Base-by-base conservation (phyloP, 2,329 filamentous ascomycete genomes). In the Simplicillium sp. region DNA sequence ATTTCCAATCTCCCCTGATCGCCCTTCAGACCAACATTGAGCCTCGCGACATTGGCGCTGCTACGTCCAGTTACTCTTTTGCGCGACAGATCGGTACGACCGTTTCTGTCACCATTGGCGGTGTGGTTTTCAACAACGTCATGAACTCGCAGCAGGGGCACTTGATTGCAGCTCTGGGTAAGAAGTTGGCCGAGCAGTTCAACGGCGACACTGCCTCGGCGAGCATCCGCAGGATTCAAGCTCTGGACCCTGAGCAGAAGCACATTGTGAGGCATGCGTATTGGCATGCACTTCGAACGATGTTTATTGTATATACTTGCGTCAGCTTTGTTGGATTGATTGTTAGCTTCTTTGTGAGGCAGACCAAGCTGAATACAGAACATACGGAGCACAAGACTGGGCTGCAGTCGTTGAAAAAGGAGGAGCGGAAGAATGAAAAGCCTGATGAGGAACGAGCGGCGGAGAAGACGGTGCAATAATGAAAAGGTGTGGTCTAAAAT, bases 121-220 rank as follows among this genome's bases (percentile, higher is more conserved):
- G 82, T n/a, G 82, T 87, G 36, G 73, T 89, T 29, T 88, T 89
- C 62, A 80, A 87, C 60, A 88, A 89, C 55, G 65, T 73, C 44
- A 85, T 87, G 78, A 62, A 76, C 47, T 66, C 65, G 36, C 73
- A 77, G 49, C 66, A 70, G 28, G 53, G 61, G 4, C 52, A 54
- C 7, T 67, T 84, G 25, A 58, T 62, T 17, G 50, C 60, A 20
- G 59, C 70, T 3, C 67, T 85, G 0, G 73, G 73, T 1, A 60
- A 60, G 0, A 53, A 71, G 3, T 60, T 70, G 1, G 77, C 77
- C 1, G 49, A 56, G 4, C 52, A 65, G 17, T 68, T 86, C 6
- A 70, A 74, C 3, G 79, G 80, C 13, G 62, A 65, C 47, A 68
- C 71, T 42, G 77, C 82, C 29, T 71, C 77, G 12, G 71, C 82